phyloP scores from a whole-genome alignment of 169 alveolate species.

The Plasmodium fragile region DNA sequence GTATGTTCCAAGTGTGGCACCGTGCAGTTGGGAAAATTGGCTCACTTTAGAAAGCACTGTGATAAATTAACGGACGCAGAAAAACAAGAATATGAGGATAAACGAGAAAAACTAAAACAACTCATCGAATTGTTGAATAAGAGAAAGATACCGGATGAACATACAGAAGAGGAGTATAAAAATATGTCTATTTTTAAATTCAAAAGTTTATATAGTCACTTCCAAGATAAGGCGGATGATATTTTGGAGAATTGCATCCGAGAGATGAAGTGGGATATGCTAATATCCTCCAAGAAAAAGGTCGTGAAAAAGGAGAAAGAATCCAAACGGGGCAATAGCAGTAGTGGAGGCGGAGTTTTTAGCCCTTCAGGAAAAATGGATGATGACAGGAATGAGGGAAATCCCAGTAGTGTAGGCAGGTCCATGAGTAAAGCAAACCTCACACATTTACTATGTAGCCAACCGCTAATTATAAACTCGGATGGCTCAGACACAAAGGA shows the following conservation, averaged over 20 bases:
- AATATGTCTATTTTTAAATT: slow-evolving; percentile 77
- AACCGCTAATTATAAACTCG: slow-evolving; percentile 37
- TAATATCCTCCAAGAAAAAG: slow-evolving; percentile 65
- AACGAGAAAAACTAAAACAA: slow-evolving; percentile 75
- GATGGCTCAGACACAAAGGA: slow-evolving; percentile 32
- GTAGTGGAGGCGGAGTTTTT: not conserved
- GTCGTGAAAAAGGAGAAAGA: slow-evolving; percentile 43
- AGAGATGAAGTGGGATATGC: slow-evolving; percentile 69
- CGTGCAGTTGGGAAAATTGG: slow-evolving; percentile 77
- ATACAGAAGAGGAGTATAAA: slow-evolving; percentile 62
- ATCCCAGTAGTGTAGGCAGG: not conserved
- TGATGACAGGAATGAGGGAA: slow-evolving; percentile 3
- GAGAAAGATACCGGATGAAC: slow-evolving; percentile 33
- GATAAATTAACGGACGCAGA: slow-evolving; percentile 84
- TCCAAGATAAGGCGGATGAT: slow-evolving; percentile 80
- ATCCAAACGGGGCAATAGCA: not conserved
- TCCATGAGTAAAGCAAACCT: slow-evolving; percentile 14
- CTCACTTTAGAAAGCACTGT: slow-evolving; percentile 86
- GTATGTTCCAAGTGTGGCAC: slow-evolving; percentile 83
- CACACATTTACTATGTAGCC: slow-evolving; percentile 18
- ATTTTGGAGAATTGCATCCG: slow-evolving; percentile 78
- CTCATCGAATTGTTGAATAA: slow-evolving; percentile 33
- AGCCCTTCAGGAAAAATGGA: not conserved
- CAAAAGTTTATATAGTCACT: slow-evolving; percentile 77
- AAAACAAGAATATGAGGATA: slow-evolving; percentile 81